A percentile compares a stretch with the other conserved stretches of the same genome.
Evolutionary conservation across 768 basidiomycete genomes (phyloP).

Genomic region (Boletales sp.): DNA sequence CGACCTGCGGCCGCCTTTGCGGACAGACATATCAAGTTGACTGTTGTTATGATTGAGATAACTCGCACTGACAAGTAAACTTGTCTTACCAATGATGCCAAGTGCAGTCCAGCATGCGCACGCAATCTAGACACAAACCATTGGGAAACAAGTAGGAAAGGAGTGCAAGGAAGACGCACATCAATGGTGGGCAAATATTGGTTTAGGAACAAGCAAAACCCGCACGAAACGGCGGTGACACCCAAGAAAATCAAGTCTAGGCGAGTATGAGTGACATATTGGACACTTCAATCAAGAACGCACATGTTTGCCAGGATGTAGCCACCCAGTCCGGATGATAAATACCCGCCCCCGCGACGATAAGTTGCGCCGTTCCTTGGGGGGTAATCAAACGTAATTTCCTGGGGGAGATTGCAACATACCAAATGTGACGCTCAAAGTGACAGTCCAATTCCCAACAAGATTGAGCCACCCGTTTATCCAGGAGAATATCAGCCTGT

Average conservation of each 20-base stretch:
- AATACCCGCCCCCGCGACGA: slow-evolving; percentile 57
- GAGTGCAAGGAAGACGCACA: slow-evolving; percentile 26
- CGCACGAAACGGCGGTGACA: slow-evolving; percentile 43
- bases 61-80: neutral
- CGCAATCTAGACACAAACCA: slow-evolving; percentile 38
- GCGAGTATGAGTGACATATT: neutral
- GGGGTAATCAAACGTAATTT: neutral
- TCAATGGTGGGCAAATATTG: slow-evolving; percentile 47
- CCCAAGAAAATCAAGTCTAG: slow-evolving; percentile 56
- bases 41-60: slow-evolving; percentile 31
- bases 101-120: slow-evolving; percentile 63
- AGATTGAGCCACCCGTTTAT: slow-evolving; percentile 68
- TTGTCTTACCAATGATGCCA: slow-evolving; percentile 44
- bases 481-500: slow-evolving; percentile 54
- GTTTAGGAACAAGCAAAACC: slow-evolving; percentile 57
- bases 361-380: slow-evolving; percentile 54
- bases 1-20: slow-evolving; percentile 55
- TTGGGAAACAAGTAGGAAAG: neutral
- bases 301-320: slow-evolving; percentile 59
- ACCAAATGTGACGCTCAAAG: slow-evolving; percentile 65
- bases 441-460: slow-evolving; percentile 67
- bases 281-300: slow-evolving; percentile 5
- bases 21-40: slow-evolving; percentile 54
- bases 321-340: slow-evolving; percentile 57
- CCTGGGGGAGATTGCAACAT: neutral